Conservation (phyloP, 441 rosid genomes). For the Gossypium schwendimanii region DNA sequence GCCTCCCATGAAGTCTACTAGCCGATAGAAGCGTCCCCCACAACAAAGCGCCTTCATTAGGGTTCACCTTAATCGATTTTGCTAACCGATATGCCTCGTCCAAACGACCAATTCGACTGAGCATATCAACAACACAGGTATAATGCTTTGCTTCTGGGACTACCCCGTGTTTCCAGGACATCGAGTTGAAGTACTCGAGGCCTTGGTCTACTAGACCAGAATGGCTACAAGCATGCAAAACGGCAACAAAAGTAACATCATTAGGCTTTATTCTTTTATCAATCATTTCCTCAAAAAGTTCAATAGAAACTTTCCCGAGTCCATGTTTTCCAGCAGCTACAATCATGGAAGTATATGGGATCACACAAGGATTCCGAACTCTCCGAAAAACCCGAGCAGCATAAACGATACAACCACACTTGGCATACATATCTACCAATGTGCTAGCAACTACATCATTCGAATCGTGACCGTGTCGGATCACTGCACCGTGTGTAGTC, state of each 20-base stretch:
- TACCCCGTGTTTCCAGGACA: conserved; percentile 44
- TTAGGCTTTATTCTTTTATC: conserved; percentile 52
- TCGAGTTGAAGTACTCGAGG: conserved; percentile 37
- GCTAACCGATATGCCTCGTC: conserved; percentile 66
- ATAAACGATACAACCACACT: conserved; percentile 53
- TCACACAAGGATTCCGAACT: conserved; percentile 44
- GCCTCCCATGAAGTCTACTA: conserved; percentile 65
- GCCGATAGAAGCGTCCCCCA: conserved; percentile 78
- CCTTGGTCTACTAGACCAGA: conserved; percentile 68
- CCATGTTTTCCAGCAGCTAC: conserved; percentile 69
- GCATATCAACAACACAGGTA: background rate
- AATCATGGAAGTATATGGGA: conserved; percentile 70
- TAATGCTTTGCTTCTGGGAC: conserved; percentile 37
- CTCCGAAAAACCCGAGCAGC: conserved; percentile 48
- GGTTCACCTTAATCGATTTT: conserved; percentile 30
- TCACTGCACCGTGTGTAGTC: conserved; percentile 54
- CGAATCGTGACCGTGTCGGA: conserved; percentile 33
- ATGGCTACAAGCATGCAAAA: conserved; percentile 76
- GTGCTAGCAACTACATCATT: conserved; percentile 55
- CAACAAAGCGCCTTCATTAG: conserved; percentile 48
- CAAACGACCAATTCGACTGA: conserved; percentile 22
- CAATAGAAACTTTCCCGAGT: conserved; percentile 47
- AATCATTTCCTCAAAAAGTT: conserved; percentile 59
- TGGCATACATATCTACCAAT: conserved; percentile 78
- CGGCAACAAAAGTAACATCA: conserved; percentile 56